Conservation (phyloP, 2,329 filamentous ascomycete species). For the Alternaria gansuensis region DNA sequence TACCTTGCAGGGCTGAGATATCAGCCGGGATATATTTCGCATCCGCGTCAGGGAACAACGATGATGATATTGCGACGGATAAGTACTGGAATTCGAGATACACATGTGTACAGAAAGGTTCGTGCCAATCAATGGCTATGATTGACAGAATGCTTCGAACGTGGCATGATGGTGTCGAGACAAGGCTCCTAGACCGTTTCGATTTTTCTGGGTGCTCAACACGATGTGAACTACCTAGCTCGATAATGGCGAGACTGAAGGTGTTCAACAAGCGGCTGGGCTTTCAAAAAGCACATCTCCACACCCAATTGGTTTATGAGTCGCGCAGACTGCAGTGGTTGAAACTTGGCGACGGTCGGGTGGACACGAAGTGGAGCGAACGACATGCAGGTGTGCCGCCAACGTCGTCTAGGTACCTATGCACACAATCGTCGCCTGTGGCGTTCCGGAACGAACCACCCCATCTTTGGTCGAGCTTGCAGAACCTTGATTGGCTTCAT, state of each 20-base stretch:
- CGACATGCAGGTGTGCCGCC: slow-evolving; percentile 6
- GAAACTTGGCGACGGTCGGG: slow-evolving; percentile 7
- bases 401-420: slow-evolving; percentile 5
- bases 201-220: slow-evolving; percentile 5
- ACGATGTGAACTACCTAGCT: slow-evolving; percentile 4
- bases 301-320: neutral
- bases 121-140: neutral
- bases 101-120: neutral
- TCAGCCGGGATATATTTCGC: slow-evolving; percentile 1
- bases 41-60: slow-evolving; percentile 2
- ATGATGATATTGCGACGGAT: neutral
- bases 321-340: slow-evolving; percentile 5
- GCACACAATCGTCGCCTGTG: slow-evolving; percentile 6
- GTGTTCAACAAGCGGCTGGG: slow-evolving; percentile 3
- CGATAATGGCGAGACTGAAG: neutral
- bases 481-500: neutral
- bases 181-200: slow-evolving; percentile 8
- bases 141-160: slow-evolving; percentile 9
- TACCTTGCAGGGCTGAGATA: slow-evolving; percentile 15
- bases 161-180: slow-evolving; percentile 14
- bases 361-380: slow-evolving; percentile 3
- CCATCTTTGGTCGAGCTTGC: slow-evolving; percentile 13
- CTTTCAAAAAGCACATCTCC: slow-evolving; percentile 6
- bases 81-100: neutral
- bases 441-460: slow-evolving; percentile 7